phyloP scores from a whole-genome alignment of 306 rosid species.

The Pterocarpus macrocarpus region DNA sequence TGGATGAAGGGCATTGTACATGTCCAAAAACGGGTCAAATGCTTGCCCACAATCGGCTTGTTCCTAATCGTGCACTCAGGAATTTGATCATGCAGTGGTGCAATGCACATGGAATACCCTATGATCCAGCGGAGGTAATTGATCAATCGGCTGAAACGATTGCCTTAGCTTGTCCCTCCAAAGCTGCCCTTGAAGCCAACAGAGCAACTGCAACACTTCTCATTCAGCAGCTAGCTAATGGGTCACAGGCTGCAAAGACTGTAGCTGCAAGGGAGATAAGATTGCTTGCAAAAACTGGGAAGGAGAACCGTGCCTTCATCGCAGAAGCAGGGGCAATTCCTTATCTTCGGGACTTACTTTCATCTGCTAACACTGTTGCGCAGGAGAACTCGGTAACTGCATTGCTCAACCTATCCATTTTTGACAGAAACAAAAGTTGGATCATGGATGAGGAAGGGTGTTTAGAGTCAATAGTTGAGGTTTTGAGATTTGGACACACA shows the following conservation, averaged over 20 bases:
- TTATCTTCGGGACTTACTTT: slow-evolving; percentile 67
- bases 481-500: slow-evolving; percentile 73
- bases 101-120: slow-evolving; percentile 71
- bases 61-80: slow-evolving; percentile 78
- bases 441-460: slow-evolving; percentile 87
- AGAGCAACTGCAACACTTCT: slow-evolving; percentile 67
- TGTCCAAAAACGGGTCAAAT: slow-evolving; percentile 86
- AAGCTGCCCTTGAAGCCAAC: slow-evolving; percentile 75
- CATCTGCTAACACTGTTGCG: slow-evolving; percentile 66
- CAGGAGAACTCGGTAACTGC: slow-evolving; percentile 94
- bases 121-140: slow-evolving; percentile 65
- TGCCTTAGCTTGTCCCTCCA: slow-evolving; percentile 68
- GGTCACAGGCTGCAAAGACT: slow-evolving; percentile 65
- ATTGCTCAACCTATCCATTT: slow-evolving; percentile 82
- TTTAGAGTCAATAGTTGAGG: slow-evolving; percentile 70
- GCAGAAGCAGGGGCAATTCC: slow-evolving; percentile 93
- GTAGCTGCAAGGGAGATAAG: slow-evolving; percentile 88
- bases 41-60: slow-evolving; percentile 63
- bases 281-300: slow-evolving; percentile 83
- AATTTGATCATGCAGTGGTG: slow-evolving; percentile 87
- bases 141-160: slow-evolving; percentile 64
- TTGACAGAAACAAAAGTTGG: slow-evolving; percentile 74
- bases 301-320: slow-evolving; percentile 80
- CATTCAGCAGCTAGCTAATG: slow-evolving; percentile 72
- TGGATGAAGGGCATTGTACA: slow-evolving; percentile 82